Base-by-base conservation (phyloP, 1,284 basidiomycete species). In the Puccinia novopanici region DNA sequence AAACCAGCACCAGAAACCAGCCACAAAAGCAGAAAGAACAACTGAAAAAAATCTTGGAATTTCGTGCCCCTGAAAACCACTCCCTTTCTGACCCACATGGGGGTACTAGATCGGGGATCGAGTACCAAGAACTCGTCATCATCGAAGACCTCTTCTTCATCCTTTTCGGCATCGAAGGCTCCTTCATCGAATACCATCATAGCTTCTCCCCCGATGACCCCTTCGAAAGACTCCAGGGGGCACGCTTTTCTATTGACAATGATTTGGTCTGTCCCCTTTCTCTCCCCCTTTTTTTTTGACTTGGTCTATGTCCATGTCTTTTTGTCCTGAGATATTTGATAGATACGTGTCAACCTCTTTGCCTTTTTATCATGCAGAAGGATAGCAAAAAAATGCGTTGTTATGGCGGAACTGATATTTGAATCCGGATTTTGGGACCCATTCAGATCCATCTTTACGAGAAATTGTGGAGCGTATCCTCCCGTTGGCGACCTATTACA, bases 61-160 rank as follows among this genome's bases (percentile, higher is more conserved):
- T 13, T 48, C 45, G 45, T 48, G 12, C 2, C 45, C 34, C 34
- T 27, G 22, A 45, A 10, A 54, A 42, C 30, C n/a, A 72, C 30
- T 17, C 24, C 48, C n/a, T 54, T 72, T 13, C 37, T 45, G 22
- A 13, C 54, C 52, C 37, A 13, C 34, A 27, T 22, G 22, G 34
- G 34, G 34, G 34, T 4, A 4, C 34, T 34, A 4, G 19, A 50
- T 95, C 9, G 5, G 90, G 92, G 0, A 85, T 93, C 59, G 92
- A 94, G 75, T 89, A 97, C 22, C 95, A 98, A 85, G 95, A 98
- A 85, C 94, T 94, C 0, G 87, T 95, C 84, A 89, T 98, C 70
- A 88, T 97, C 77, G 95, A 98, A 86, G 96, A 98, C 87, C 87
- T 98, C 63, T 87, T 98, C 30, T 95, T 91, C 84, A 93, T 97